A percentile compares a stretch with the other conserved stretches of the same genome.
These are phyloP conservation scores for Penicillium tannophilum DNA, from an alignment of 495 filamentous ascomycete genomes.

Conservation along the genomic window DNA sequence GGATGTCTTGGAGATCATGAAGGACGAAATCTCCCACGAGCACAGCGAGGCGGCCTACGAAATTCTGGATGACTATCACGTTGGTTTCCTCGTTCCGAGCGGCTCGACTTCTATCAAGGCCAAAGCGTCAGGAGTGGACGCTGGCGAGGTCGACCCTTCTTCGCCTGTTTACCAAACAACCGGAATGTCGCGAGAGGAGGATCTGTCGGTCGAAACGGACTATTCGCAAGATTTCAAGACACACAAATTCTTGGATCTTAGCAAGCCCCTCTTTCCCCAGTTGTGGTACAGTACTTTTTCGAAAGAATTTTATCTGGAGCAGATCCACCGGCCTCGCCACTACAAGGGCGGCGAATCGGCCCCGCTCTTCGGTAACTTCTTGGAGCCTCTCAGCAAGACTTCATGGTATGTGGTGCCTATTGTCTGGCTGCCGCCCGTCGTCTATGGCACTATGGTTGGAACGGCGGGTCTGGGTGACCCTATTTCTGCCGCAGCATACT, in stretches of 20 bases:
- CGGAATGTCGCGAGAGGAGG: constrained; percentile 83
- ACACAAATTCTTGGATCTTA: constrained; percentile 93
- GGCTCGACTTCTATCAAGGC: constrained; percentile 27
- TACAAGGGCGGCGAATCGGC: constrained; percentile 92
- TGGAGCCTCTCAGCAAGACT: constrained; percentile 92
- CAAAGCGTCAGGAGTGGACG: constrained; percentile 24
- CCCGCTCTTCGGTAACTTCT: constrained; percentile 95
- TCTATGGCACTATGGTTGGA: constrained; percentile 72
- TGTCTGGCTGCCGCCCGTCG: constrained; percentile 82
- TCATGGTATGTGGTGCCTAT: constrained; percentile 88
- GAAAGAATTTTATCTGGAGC: constrained; percentile 93
- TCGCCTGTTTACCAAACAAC: constrained; percentile 68
- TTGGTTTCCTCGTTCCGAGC: constrained; percentile 68
- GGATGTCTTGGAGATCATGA: constrained; percentile 81
- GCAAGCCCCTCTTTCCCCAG: constrained; percentile 81
- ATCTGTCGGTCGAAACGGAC: constrained; percentile 86
- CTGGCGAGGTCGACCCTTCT: constrained; percentile 36
- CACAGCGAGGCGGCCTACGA: constrained; percentile 94
- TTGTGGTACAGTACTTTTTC: constrained; percentile 85
- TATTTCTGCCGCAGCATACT: constrained; percentile 54
- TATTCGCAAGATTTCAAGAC: constrained; percentile 69
- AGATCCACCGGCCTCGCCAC: constrained; percentile 93
- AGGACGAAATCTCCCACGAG: constrained; percentile 77
- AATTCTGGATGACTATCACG: constrained; percentile 78
- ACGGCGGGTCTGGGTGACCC: constrained; percentile 55